Evolutionary conservation across 371 early-diverging fungal genomes (phyloP).

Genomic region (Mortierella sp.): DNA sequence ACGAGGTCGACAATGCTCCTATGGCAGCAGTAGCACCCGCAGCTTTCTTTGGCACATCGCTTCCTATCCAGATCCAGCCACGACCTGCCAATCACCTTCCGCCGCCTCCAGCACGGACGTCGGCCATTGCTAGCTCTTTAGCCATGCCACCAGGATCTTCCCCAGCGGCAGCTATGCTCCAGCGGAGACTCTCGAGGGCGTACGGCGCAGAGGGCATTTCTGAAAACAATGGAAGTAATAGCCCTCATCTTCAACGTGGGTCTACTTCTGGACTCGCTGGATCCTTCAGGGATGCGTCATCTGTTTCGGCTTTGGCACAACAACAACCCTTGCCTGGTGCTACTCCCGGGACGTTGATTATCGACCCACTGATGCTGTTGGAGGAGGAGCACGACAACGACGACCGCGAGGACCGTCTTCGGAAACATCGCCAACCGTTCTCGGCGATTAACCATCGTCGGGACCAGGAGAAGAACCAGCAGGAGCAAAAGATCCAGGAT

Average conservation of each 20-base stretch:
- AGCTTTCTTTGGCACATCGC: constrained; percentile 42
- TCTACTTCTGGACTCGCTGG: constrained; percentile 12
- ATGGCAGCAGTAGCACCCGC: background rate
- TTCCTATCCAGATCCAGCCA: constrained; percentile 49
- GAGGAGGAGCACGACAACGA: constrained; percentile 53
- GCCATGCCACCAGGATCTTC: constrained; percentile 50
- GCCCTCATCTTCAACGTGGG: background rate
- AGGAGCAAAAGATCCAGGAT: constrained; percentile 4
- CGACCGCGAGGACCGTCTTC: constrained; percentile 30
- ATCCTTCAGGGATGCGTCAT: constrained; percentile 20
- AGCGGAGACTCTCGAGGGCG: constrained; percentile 46
- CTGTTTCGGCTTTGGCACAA: background rate
- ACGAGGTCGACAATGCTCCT: constrained; percentile 11
- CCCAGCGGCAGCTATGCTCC: constrained; percentile 55
- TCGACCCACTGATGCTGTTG: constrained; percentile 53
- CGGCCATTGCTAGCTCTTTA: constrained; percentile 36
- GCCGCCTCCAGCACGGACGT: constrained; percentile 23
- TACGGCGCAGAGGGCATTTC: constrained; percentile 27
- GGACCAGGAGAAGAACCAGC: constrained; percentile 28
- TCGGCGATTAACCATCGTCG: constrained; percentile 47
- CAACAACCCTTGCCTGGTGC: constrained; percentile 10
- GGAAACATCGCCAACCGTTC: constrained; percentile 33
- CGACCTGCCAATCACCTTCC: constrained; percentile 19
- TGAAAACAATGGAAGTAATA: background rate
- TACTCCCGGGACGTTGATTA: constrained; percentile 26